These are phyloP conservation scores for Rhodotorula sp. DNA, from an alignment of 1,284 basidiomycete species.

Conservation along the genomic window DNA sequence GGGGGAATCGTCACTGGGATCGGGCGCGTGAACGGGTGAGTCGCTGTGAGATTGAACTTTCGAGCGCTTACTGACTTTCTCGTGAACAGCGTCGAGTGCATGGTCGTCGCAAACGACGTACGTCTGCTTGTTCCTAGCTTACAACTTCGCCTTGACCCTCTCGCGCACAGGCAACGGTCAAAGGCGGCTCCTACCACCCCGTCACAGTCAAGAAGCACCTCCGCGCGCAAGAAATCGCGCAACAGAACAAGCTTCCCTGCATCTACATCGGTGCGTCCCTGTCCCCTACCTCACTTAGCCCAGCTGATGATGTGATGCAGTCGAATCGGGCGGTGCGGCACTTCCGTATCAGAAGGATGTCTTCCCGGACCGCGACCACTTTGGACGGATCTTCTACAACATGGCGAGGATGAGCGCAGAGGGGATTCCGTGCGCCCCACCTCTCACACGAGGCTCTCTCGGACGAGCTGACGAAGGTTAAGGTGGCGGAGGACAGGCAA, in stretches of 20 bases:
- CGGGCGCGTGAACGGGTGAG: constrained; percentile 57
- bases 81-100: constrained; percentile 61
- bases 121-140: constrained; percentile 51
- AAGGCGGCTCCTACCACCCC: constrained; percentile 90
- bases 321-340: constrained; percentile 91
- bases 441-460: not conserved
- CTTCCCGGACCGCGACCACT: constrained; percentile 87
- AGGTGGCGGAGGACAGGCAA: constrained; percentile 53
- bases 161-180: constrained; percentile 61
- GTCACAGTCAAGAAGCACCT: constrained; percentile 95
- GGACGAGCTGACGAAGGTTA: not conserved
- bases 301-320: constrained; percentile 50
- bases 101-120: constrained; percentile 88
- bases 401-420: constrained; percentile 82
- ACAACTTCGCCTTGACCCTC: not conserved
- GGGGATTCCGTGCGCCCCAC: constrained; percentile 61
- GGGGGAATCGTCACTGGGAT: constrained; percentile 91
- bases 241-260: constrained; percentile 84
- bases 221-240: constrained; percentile 86
- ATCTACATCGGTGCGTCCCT: constrained; percentile 73
- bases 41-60: not conserved
- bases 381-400: constrained; percentile 95
- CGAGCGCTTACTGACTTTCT: not conserved
- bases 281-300: no score
- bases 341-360: constrained; percentile 72